Base-by-base conservation (phyloP, 306 rosid genomes). In the Albizia julibrissin region DNA sequence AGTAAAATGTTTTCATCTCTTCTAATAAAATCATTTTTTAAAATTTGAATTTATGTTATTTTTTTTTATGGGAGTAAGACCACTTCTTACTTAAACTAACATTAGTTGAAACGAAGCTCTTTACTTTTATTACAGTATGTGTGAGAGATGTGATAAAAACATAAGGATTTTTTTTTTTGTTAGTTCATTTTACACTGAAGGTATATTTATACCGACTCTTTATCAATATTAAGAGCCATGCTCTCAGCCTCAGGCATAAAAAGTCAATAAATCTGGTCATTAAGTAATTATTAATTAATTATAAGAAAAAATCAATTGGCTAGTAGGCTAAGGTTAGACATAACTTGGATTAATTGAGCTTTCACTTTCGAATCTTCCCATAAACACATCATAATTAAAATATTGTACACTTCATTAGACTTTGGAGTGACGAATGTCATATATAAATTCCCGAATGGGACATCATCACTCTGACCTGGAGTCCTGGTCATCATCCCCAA, bases 301-400 rank as follows among this genome's bases (percentile, higher is more conserved):
- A 59, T 6, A 52, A 52, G 24, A 24, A 34, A 34, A 34, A 34
- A 22, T 3, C 10, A 22, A 59, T 59, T 59, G 66, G 33, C 33
- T 19, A 6, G 56, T 3, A 59, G 31, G 14, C 33, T 10, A 59
- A 58, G 15, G 33, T 33, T 10, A 59, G 24, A 10, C 33, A 58
- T 22, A 3, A 24, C 2, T 11, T 59, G 31, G 67, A 22, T 24
- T 58, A 54, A 19, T 24, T 61, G 18, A 82, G 85, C 80, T 85
- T 86, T 90, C 89, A 87, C 88, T 79, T 89, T 86, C 85, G 87
- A 89, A 92, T 90, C 89, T 43, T 88, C 86, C 75, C 79, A 74
- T 18, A 85, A 87, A 84, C 83, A 87, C 69, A 87, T 84, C 79
- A n/a, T 10, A 50, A 68, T 81, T 85, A 54, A 84, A 76, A 82